Evolutionary conservation across 1,284 basidiomycete genomes (phyloP).

Genomic region (Cerioporus squamosus): DNA sequence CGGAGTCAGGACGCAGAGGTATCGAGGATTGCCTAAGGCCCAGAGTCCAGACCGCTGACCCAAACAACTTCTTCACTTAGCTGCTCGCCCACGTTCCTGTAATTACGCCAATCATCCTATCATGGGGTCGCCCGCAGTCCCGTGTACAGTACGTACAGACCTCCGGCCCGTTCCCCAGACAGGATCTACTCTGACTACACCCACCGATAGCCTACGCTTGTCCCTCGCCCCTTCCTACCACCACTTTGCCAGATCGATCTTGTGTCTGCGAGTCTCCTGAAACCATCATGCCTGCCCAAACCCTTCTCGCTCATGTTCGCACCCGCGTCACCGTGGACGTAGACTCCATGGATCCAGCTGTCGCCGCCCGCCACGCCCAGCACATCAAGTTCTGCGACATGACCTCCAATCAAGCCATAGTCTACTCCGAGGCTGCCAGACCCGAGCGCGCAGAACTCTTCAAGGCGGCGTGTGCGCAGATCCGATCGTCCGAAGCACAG

Average conservation of each 20-base stretch:
- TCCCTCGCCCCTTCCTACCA: neutral
- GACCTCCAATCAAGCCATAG: conserved; percentile 58
- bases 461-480: conserved; percentile 40
- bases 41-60: too few relatives aligned
- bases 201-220: neutral
- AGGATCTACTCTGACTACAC: too few relatives aligned
- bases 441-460: conserved; percentile 40
- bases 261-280: neutral
- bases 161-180: too few relatives aligned
- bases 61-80: too few relatives aligned
- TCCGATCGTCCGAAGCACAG: conserved; percentile 24
- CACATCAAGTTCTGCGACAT: conserved; percentile 46
- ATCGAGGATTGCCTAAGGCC: too few relatives aligned
- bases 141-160: too few relatives aligned
- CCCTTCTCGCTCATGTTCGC: conserved; percentile 45
- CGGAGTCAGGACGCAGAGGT: too few relatives aligned
- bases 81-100: neutral
- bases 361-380: conserved; percentile 43
- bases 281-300: conserved; percentile 17
- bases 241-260: neutral
- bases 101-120: too few relatives aligned
- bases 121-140: too few relatives aligned
- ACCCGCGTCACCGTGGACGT: conserved; percentile 46
- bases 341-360: conserved; percentile 53
- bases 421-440: conserved; percentile 40